Conservation (phyloP, 2,329 filamentous ascomycete species). For the Byssoonygena ceratinophila region DNA sequence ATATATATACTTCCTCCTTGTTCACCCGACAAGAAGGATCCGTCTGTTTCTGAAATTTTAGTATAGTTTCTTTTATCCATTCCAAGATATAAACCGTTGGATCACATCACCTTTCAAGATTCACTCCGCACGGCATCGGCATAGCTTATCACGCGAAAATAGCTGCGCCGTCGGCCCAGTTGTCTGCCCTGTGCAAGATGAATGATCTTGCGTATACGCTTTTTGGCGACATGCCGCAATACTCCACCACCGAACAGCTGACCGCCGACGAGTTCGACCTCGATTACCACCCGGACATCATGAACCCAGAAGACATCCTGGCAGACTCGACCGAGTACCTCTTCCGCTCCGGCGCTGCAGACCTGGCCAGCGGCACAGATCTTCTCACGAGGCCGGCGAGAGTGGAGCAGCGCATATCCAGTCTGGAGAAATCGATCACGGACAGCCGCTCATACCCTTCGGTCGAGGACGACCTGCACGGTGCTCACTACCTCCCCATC, state of each 20-base stretch:
- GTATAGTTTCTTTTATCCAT: background rate
- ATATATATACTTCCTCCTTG: background rate
- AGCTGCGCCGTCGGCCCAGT: conserved; percentile 4
- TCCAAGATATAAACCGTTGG: background rate
- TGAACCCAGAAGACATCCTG: conserved; percentile 2
- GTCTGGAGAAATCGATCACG: conserved; percentile 12
- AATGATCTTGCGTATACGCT: conserved; percentile 5
- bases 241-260: background rate
- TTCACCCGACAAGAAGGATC: background rate
- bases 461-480: conserved; percentile 9
- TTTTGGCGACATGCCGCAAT: background rate
- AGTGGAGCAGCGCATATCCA: conserved; percentile 14
- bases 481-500: conserved; percentile 7
- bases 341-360: background rate
- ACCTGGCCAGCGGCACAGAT: background rate
- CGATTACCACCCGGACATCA: background rate
- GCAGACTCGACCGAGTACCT: conserved; percentile 1
- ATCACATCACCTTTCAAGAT: background rate
- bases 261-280: conserved; percentile 3
- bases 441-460: conserved; percentile 5
- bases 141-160: background rate
- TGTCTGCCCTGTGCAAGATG: background rate
- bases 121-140: conserved; percentile 1
- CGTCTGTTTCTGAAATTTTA: background rate
- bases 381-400: conserved; percentile 6